Evolutionary conservation across 495 filamentous ascomycete genomes (phyloP).

Genomic region (Aspergillus hancockii): DNA sequence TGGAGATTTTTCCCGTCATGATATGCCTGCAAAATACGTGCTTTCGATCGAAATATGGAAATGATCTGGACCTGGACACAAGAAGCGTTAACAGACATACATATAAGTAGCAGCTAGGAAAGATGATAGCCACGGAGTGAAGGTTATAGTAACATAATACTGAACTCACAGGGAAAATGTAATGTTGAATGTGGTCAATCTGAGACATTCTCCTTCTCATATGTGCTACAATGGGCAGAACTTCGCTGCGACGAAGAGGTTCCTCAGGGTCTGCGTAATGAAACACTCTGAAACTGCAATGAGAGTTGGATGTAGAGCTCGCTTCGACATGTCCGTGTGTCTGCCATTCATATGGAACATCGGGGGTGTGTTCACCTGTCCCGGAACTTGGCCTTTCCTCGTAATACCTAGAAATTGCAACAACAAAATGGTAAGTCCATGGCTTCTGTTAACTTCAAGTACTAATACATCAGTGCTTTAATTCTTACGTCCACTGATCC

Average conservation of each 20-base stretch:
- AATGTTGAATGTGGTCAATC: constrained; percentile 2
- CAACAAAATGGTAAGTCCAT: neutral
- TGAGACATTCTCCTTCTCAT: constrained; percentile 8
- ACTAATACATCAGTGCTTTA: no score
- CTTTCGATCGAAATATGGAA: constrained; percentile 11
- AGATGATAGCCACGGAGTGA: no score
- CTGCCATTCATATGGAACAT: constrained; percentile 5
- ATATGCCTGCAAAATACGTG: constrained; percentile 12
- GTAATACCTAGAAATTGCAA: neutral
- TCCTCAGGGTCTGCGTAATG: constrained; percentile 6
- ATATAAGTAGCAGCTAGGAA: neutral
- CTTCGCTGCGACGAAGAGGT: neutral
- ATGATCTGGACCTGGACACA: constrained; percentile 4
- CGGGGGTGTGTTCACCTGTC: constrained; percentile 4
- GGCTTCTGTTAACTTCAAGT: neutral
- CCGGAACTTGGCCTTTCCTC: constrained; percentile 1
- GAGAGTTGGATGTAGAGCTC: neutral
- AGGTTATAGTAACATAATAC: no score
- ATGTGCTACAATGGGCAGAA: constrained; percentile 6
- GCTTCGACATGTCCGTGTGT: neutral
- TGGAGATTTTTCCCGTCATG: constrained; percentile 11
- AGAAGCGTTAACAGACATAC: neutral
- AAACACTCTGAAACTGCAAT: constrained; percentile 4
- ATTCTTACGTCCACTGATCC: constrained; percentile 6
- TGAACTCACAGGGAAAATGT: constrained; percentile 11